phyloP scores from a whole-genome alignment of 2,329 filamentous ascomycete species.

The Fusarium sp. region DNA sequence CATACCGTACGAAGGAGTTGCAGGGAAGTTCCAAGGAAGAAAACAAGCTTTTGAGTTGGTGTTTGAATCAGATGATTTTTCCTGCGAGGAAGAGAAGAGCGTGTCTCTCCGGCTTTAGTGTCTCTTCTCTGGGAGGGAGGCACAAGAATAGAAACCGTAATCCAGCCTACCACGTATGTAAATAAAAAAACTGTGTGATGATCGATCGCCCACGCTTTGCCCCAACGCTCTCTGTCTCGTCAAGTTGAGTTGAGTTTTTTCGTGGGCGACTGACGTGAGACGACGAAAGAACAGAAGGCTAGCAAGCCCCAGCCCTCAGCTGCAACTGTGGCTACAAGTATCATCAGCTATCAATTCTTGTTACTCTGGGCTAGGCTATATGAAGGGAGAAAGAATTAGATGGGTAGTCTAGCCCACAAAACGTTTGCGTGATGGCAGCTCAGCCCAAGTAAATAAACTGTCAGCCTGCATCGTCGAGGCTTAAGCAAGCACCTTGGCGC shows the following conservation, averaged over 20 bases:
- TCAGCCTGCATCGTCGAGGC: constrained; percentile 17
- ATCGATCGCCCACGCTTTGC: constrained; percentile 17
- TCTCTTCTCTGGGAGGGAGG: no score
- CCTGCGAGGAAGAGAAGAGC: not conserved
- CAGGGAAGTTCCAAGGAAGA: constrained; percentile 25
- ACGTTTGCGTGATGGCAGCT: constrained; percentile 24
- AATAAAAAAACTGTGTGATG: constrained; percentile 7
- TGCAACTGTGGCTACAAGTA: constrained; percentile 21
- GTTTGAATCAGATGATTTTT: constrained; percentile 33
- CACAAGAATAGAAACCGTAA: constrained; percentile 31
- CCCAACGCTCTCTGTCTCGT: constrained; percentile 3
- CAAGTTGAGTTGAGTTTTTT: constrained; percentile 5
- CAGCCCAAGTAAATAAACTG: constrained; percentile 2
- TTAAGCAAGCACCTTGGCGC: not conserved
- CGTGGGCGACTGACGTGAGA: constrained; percentile 38
- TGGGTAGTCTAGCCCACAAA: not conserved
- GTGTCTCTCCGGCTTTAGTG: not conserved
- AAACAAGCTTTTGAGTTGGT: constrained; percentile 34
- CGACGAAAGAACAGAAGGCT: constrained; percentile 10
- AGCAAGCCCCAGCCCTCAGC: constrained; percentile 12
- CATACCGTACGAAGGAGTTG: constrained; percentile 29
- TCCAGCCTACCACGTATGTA: constrained; percentile 7
- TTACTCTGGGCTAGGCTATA: not conserved
- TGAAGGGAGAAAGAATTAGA: not conserved
- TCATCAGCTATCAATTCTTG: not conserved